phyloP scores from a whole-genome alignment of 23 red algal species.

The Gracilaria vermiculophylla region DNA sequence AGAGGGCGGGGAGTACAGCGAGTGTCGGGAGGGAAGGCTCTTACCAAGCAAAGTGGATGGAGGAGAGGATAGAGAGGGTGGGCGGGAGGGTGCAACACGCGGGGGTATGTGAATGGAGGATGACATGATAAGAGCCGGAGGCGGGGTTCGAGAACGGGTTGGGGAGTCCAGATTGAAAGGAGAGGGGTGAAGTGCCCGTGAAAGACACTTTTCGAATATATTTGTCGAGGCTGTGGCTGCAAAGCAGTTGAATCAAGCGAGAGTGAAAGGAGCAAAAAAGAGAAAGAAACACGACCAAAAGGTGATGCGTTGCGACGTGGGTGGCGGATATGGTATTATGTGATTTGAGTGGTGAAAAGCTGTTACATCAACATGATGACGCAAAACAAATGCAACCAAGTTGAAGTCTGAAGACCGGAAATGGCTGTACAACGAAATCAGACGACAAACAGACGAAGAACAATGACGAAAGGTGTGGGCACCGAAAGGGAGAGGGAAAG shows the following conservation, averaged over 20 bases:
- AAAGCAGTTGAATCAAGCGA: neutral
- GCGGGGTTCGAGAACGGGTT: conserved; percentile 27
- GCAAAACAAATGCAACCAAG: neutral
- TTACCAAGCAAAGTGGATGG: conserved; percentile 38
- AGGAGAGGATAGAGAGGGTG: conserved; percentile 11
- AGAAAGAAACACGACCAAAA: neutral
- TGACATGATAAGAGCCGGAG: conserved; percentile 30
- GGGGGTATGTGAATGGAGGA: conserved; percentile 38
- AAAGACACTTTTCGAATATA: neutral
- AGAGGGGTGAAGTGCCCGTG: neutral
- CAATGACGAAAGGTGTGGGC: neutral
- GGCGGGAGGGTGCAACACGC: neutral
- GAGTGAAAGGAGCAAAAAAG: too few species aligned
- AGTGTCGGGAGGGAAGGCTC: conserved; percentile 38
- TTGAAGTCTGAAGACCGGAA: neutral
- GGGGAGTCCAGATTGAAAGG: conserved; percentile 33
- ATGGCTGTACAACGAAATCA: conserved; percentile 6
- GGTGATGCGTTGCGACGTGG: neutral
- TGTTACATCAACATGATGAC: conserved; percentile 28
- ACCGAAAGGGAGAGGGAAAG: neutral
- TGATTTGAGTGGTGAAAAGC: conserved; percentile 25
- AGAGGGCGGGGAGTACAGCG: conserved; percentile 1
- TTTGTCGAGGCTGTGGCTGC: neutral
- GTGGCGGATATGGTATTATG: neutral
- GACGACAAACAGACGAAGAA: neutral